Conservation (phyloP, 495 filamentous ascomycete genomes). For the Wilcoxina mikolae region DNA sequence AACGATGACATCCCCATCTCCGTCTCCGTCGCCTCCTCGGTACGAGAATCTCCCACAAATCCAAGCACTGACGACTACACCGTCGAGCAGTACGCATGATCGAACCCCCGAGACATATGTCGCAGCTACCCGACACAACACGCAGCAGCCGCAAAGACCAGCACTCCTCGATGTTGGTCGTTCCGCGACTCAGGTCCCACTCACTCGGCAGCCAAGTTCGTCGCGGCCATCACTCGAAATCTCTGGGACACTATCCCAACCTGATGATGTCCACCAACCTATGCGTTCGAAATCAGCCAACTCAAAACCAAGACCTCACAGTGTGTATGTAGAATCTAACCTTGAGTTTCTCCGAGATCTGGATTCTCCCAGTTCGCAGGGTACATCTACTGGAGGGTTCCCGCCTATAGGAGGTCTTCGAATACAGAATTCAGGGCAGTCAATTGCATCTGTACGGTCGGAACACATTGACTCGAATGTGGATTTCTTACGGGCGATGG, state of each 20-base stretch:
- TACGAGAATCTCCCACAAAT: constrained; percentile 30
- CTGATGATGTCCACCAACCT: constrained; percentile 24
- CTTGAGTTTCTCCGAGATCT: constrained; percentile 54
- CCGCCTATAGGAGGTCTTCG: constrained; percentile 1
- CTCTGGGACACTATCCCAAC: constrained; percentile 37
- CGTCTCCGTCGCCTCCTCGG: constrained; percentile 38
- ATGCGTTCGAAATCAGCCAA: constrained; percentile 52
- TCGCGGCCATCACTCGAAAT: constrained; percentile 69
- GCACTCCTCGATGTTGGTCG: constrained; percentile 34
- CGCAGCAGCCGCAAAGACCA: constrained; percentile 27
- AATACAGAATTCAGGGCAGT: constrained; percentile 17
- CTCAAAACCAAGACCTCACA: constrained; percentile 50
- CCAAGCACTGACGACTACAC: constrained; percentile 25
- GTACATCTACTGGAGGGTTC: constrained; percentile 4
- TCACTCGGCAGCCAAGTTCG: constrained; percentile 40
- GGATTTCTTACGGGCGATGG: constrained; percentile 71
- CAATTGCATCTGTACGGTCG: constrained; percentile 37
- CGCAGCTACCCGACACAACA: background rate
- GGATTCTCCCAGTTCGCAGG: constrained; percentile 24
- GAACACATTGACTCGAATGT: constrained; percentile 62
- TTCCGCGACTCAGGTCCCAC: constrained; percentile 33
- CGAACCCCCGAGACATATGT: constrained; percentile 11
- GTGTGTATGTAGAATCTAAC: constrained; percentile 65
- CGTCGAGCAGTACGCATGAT: constrained; percentile 19
- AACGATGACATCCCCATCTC: constrained; percentile 71